Conservation (phyloP, 176 grass and related monocot genomes). For the Phoenix dactylifera region DNA sequence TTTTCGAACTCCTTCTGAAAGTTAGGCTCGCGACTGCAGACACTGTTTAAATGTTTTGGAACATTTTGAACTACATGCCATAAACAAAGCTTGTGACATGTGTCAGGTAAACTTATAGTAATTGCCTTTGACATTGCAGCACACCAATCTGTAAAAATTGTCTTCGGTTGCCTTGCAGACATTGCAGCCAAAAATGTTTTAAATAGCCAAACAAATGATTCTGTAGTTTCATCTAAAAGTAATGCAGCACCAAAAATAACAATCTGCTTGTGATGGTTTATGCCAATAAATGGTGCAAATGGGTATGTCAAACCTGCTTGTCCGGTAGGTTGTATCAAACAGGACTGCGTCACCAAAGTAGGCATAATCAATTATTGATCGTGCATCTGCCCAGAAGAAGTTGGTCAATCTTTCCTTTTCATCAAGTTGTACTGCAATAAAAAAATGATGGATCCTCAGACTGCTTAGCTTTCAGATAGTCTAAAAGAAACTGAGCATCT, state of each 20-base stretch:
- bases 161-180: conserved; percentile 35
- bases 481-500: conserved; percentile 28
- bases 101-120: conserved; percentile 13
- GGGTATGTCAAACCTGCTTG: conserved; percentile 31
- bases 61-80: conserved; percentile 35
- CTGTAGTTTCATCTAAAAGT: conserved; percentile 28
- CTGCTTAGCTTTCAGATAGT: conserved; percentile 41
- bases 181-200: conserved; percentile 30
- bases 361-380: conserved; percentile 22
- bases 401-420: conserved; percentile 32
- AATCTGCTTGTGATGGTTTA: conserved; percentile 42
- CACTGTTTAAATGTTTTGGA: conserved; percentile 17
- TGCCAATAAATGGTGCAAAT: conserved; percentile 32
- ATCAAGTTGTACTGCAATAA: conserved; percentile 38
- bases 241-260: conserved; percentile 40
- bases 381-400: conserved; percentile 36
- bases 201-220: conserved; percentile 42
- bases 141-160: conserved; percentile 35
- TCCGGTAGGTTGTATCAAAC: conserved; percentile 26
- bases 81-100: conserved; percentile 23
- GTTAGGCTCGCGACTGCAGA: background rate
- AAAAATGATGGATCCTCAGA: conserved; percentile 37
- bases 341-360: conserved; percentile 32
- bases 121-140: conserved; percentile 28
- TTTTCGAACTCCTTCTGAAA: conserved; percentile 34